Percentiles rank a stretch among this genome's conserved stretches.
Conservation (phyloP, 1,284 basidiomycete genomes). For the Ceratobasidium sp. region DNA sequence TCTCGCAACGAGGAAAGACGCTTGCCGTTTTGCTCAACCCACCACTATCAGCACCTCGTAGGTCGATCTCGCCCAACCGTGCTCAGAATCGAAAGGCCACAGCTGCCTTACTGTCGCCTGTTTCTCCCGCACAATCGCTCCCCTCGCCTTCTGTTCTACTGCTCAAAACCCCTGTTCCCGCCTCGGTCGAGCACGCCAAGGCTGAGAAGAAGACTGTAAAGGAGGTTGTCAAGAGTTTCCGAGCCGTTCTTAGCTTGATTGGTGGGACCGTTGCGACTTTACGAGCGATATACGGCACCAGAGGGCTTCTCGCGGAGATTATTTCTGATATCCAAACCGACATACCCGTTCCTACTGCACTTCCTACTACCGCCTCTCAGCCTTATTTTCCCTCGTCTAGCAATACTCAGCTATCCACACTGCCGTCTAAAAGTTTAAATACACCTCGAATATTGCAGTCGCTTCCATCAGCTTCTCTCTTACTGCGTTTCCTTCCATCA, state of each 20-base stretch:
- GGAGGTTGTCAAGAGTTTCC: conserved; percentile 67
- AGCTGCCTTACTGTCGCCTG: conserved; percentile 56
- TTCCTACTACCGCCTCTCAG: conserved; percentile 36
- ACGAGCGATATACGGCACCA: conserved; percentile 56
- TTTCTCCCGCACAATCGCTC: conserved; percentile 45
- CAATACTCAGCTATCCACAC: conserved; percentile 24
- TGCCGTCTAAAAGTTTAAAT: conserved; percentile 60
- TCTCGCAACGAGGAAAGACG: conserved; percentile 78
- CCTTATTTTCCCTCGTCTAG: conserved; percentile 26
- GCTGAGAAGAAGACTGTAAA: conserved; percentile 56
- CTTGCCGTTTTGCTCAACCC: conserved; percentile 65
- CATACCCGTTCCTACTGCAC: neutral
- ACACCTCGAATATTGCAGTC: conserved; percentile 72
- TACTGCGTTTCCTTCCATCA: conserved; percentile 70
- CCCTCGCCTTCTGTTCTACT: conserved; percentile 49
- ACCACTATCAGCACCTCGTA: conserved; percentile 45
- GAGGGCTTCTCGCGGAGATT: conserved; percentile 55
- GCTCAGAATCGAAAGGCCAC: conserved; percentile 56
- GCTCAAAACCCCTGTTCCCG: conserved; percentile 32
- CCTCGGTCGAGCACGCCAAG: conserved; percentile 47
- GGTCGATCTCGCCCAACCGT: conserved; percentile 49
- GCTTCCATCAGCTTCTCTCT: conserved; percentile 79
- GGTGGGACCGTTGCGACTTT: conserved; percentile 68
- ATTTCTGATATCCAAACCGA: conserved; percentile 64
- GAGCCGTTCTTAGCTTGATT: conserved; percentile 67